Evolutionary conservation across 2,329 filamentous ascomycete species (phyloP), one percentile per base, ranked within the genome.

Genomic region (Talaromyces rugulosus): DNA sequence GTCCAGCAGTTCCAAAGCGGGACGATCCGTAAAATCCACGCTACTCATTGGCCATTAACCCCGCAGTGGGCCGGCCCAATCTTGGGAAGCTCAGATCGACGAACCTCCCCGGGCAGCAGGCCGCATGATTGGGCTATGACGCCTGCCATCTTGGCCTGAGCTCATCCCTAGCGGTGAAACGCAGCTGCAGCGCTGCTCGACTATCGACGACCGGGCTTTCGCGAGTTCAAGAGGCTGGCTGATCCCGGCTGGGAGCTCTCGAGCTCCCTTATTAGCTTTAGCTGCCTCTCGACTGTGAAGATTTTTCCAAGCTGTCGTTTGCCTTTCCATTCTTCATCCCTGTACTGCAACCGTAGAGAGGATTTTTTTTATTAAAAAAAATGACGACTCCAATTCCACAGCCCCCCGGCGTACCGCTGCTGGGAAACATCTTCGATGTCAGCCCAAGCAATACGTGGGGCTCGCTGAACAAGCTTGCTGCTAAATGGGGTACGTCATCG

Each of bases 351-450:
- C 44, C 4, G 44, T 9, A 7, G 44, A 2, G 23, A 23, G 23
- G 23, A 14, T n/a, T 23, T 23, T 23, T 47, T 47, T 14, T 7
- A 31, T 4, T 4, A 18, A 28, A 14, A n/a, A 68, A 50, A 28
- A 78, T 78, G 82, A 74, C 81, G 33, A 74, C 74, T 14, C 77
- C 80, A 9, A 84, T 85, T 55, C 83, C 83, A 12, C 75, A 78
- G 59, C 83, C 83, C 3, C 78, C 78, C 1, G 81, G 80, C 9
- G 68, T 83, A 28, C 82, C 82, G 2, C 64, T 85, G 28, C 65
- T 85, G 30, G 83, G 83, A 7, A 85, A 85, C 64, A 68, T 85
- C 56, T 77, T 81, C 44, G 79, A 83, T 61, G 63, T 85, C 56
- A 74, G 82, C 63, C 75, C 80, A 1, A 78, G 70, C 63, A 81